phyloP scores from a whole-genome alignment of 1,284 basidiomycete species.

The Boletus mariae region DNA sequence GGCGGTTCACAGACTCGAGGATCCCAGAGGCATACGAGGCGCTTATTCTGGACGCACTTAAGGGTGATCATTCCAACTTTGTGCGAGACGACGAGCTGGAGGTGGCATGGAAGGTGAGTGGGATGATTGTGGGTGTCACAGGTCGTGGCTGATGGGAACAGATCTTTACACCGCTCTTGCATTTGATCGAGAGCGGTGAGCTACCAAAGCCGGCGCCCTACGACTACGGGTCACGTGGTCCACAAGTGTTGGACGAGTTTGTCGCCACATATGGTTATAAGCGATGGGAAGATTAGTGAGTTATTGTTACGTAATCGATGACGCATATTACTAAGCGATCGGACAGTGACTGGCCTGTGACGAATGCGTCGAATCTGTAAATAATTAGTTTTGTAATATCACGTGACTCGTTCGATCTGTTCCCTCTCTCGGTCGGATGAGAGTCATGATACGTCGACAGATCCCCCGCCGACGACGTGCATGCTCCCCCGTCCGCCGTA shows the following conservation, averaged over 20 bases:
- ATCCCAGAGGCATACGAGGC: constrained; percentile 96
- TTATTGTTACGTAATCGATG: constrained; percentile 18
- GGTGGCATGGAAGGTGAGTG: constrained; percentile 85
- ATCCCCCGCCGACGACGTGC: constrained; percentile 31
- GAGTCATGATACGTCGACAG: constrained; percentile 15
- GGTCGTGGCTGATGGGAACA: constrained; percentile 29
- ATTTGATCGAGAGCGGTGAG: constrained; percentile 79
- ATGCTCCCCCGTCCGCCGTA: constrained; percentile 10
- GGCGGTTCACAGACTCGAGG: constrained; percentile 81
- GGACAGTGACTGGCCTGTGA: constrained; percentile 24
- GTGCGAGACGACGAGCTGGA: constrained; percentile 94
- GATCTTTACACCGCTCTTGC: constrained; percentile 93
- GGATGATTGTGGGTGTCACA: constrained; percentile 1
- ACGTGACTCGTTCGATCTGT: constrained; percentile 24
- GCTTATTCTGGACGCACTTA: constrained; percentile 86
- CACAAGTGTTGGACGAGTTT: constrained; percentile 77
- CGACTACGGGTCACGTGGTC: constrained; percentile 92
- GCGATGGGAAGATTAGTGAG: constrained; percentile 75
- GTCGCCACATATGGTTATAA: constrained; percentile 76
- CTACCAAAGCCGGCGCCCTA: constrained; percentile 74
- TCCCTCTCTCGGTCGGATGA: constrained; percentile 11
- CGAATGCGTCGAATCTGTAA: constrained; percentile 24
- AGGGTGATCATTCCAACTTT: constrained; percentile 89
- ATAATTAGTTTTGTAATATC: constrained; percentile 3
- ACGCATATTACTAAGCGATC: background rate